Evolutionary conservation across 306 rosid species (phyloP), one percentile per base, ranked within the genome.

Genomic region (Vigna angularis): DNA sequence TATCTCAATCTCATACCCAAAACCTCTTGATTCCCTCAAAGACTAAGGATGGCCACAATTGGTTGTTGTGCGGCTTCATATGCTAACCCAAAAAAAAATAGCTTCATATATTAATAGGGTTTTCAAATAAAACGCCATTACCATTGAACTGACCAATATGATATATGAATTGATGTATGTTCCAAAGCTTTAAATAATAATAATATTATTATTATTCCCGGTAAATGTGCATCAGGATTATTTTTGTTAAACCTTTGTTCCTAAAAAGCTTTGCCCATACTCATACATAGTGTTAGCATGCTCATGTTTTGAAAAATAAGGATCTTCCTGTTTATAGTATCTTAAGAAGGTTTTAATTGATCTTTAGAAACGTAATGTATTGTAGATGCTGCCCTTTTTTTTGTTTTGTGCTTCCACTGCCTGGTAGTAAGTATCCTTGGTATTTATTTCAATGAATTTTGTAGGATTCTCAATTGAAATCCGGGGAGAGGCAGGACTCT

Each of bases 401-500:
- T 7, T 11, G 64, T 57, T 24, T 57, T 57, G 8, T 57, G 64
- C 36, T 57, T 57, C 63, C 34, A 24, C 63, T 24, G 38, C 16
- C n/a, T 57, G 15, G 64, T 57, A 30, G 64, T 57, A 30, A 26
- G 50, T 45, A 11, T 16, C 38, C 38, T 57, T 11, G 0, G 62
- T 10, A 56, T 56, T 56, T 56, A 56, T 56, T 56, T 22, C 62
- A 20, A 8, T 22, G 16, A 13, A 32, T 56, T 56, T 56, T 56
- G 62, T 22, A 56, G 62, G 62, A 56, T 15, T 56, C 62, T 9
- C 62, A 56, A 3, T 56, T 56, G 62, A 56, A 56, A 56, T 56
- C 62, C 5, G 62, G 62, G 30, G 62, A 56, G 62, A 56, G 62
- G 32, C 62, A 56, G 32, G 62, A 56, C 32, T 56, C 62, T 22